Evolutionary conservation across 1,284 basidiomycete genomes (phyloP), one percentile per base, ranked within the genome.

Genomic region (Ganoderma resinaceum): DNA sequence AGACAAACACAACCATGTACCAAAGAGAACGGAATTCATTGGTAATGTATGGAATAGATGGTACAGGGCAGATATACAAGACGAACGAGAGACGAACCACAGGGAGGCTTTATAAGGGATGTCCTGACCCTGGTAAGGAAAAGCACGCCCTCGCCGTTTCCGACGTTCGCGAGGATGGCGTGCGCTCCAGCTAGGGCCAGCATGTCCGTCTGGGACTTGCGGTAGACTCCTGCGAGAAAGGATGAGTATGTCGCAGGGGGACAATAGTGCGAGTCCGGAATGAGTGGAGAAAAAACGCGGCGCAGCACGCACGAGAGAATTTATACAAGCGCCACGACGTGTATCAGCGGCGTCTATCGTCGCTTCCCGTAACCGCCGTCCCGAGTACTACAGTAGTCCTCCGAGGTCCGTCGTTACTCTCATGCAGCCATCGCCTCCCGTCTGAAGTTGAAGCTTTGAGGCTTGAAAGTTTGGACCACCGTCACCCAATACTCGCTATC

Each of bases 71-170:
- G 9, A 23, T 23, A 46, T 23, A 46, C 43, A 46, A n/a, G 7
- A 4, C 37, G n/a, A 26, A 14, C 20, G 38, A 43, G 59, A 35
- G 60, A n/a, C 63, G 66, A 42, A 66, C 65, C 46, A 65, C 46
- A 42, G 63, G 62, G 61, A 55, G 31, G 9, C 43, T 66, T 4
- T 61, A 5, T 12, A 46, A n/a, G 29, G 52, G n/a, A 66, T 82
- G 78, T 82, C 76, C 74, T 79, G 78, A 69, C 81, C 80, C 83
- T 80, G 84, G 84, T 85, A 85, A 87, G 83, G 86, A 87, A 85
- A 83, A 81, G 76, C 78, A 74, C 78, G 79, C 83, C 79, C 83
- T 74, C 78, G 75, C 72, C 74, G 78, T 82, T 79, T 73, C 63
- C 72, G 69, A 66, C 62, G 69, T 33, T 55, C 52, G 18, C 16